phyloP scores from a whole-genome alignment of 805 yeast genomes.

The Candida railenensis region DNA sequence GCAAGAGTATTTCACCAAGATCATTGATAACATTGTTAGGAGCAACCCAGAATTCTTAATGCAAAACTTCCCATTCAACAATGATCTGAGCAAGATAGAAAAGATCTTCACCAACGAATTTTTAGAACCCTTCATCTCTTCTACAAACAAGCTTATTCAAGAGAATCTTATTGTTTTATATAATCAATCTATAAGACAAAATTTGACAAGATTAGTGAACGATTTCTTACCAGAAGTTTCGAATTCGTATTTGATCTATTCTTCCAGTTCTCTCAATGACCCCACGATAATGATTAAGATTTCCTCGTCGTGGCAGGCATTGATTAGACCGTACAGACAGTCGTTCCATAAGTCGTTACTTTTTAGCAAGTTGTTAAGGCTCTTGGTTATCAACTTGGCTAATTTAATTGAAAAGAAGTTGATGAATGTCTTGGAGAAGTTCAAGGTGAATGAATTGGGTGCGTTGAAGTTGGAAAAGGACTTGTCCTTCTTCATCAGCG shows the following conservation, averaged over 20 bases:
- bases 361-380: slow-evolving; percentile 47
- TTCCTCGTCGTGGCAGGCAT: slow-evolving; percentile 58
- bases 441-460: slow-evolving; percentile 72
- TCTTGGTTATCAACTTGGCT: slow-evolving; percentile 56
- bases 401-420: slow-evolving; percentile 62
- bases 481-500: slow-evolving; percentile 67
- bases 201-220: slow-evolving; percentile 39
- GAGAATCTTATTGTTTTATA: slow-evolving; percentile 50
- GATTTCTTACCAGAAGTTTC: slow-evolving; percentile 43
- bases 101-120: slow-evolving; percentile 30
- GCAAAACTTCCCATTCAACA: slow-evolving; percentile 34
- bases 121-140: slow-evolving; percentile 27
- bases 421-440: slow-evolving; percentile 59
- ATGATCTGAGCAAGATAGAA: slow-evolving; percentile 31
- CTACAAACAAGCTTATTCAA: slow-evolving; percentile 38
- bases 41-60: slow-evolving; percentile 19
- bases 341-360: slow-evolving; percentile 51
- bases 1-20: slow-evolving; percentile 52
- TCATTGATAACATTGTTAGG: slow-evolving; percentile 43
- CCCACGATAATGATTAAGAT: slow-evolving; percentile 45
- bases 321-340: slow-evolving; percentile 65
- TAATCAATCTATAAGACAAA: slow-evolving; percentile 47
- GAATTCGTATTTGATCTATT: slow-evolving; percentile 27
- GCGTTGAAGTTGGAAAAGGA: slow-evolving; percentile 82
- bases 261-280: slow-evolving; percentile 28